Base-by-base conservation (phyloP, 139 green algal species). In the Auxenochlorella protothecoides region DNA sequence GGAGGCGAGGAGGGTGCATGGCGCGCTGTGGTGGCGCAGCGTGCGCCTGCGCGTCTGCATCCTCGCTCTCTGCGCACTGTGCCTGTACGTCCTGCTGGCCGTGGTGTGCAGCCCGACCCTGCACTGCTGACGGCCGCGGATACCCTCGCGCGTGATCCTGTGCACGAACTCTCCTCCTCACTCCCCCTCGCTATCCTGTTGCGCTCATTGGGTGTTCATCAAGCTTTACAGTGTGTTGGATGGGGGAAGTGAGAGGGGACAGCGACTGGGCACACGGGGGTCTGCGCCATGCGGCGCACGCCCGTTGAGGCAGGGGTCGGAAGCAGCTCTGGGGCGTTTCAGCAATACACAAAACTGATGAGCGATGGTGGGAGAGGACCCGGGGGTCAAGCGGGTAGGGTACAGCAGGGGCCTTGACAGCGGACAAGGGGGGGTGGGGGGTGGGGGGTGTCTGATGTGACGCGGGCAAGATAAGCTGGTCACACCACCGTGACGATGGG, bases 21-120 rank as follows among this genome's bases (percentile, higher is more conserved):
- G 68, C 4, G 77, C 81, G 5, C 85, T 97, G 80, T 96, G 91
- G 90, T 85, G 79, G 80, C 69, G 84, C 68, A 93, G 90, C 68
- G 69, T 80, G 52, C 82, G 81, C 66, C 74, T 93, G 79, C 83
- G 76, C 74, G 64, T 76, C 2, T 54, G 80, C 9, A 71, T 87
- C 9, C 68, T 68, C 2, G 74, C 16, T 0, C n/a, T 80, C 1
- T 66, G 89, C 8, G 14, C 84, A 67, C 10, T 87, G 60, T 70
- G 87, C 3, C 68, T 85, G 3, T 89, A 91, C 71, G 68, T 87
- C 44, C 76, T 94, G 53, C 63, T 88, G 12, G 75, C 68, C 0
- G 60, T 89, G 63, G 70, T 77, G 9, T 93, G 88, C 69, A 78
- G 79, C n/a, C 74, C 79, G 53, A 89, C 78, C 15, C 73, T 89